phyloP scores from a whole-genome alignment of 345 rosid genomes.

The Sonneratia caseolaris region DNA sequence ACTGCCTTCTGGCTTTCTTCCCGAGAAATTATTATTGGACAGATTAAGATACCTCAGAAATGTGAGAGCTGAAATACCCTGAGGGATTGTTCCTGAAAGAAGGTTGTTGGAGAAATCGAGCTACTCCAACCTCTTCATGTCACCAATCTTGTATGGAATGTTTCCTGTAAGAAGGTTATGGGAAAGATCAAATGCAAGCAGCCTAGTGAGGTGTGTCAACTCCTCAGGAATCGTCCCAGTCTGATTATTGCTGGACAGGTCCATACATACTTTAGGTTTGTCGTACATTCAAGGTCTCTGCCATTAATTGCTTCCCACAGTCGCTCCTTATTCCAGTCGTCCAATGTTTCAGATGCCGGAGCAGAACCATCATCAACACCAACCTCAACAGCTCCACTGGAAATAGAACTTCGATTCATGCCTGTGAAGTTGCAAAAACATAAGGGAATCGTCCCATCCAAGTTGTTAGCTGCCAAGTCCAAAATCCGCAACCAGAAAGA shows the following conservation, averaged over 20 bases:
- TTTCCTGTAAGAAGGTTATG: slow-evolving; percentile 15
- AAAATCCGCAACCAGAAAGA: neutral
- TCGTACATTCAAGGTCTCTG: too few species aligned
- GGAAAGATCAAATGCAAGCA: slow-evolving; percentile 18
- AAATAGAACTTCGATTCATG: too few species aligned
- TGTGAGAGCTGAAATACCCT: slow-evolving; percentile 4
- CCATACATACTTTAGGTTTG: neutral
- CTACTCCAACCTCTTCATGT: slow-evolving; percentile 10
- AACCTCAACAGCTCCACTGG: too few species aligned
- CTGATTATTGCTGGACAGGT: slow-evolving; percentile 18
- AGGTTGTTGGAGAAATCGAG: slow-evolving; percentile 21
- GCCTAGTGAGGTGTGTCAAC: slow-evolving; percentile 6
- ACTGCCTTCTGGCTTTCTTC: slow-evolving; percentile 8
- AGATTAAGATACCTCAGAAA: slow-evolving; percentile 14
- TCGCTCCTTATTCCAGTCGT: too few species aligned
- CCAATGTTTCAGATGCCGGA: too few species aligned
- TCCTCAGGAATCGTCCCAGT: slow-evolving; percentile 9
- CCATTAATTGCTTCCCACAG: too few species aligned
- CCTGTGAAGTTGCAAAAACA: neutral
- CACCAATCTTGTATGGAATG: slow-evolving; percentile 9
- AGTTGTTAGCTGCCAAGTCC: slow-evolving; percentile 4
- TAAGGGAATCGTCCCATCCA: neutral
- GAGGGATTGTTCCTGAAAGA: slow-evolving; percentile 15
- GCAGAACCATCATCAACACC: too few species aligned
- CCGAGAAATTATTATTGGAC: slow-evolving; percentile 15